These are phyloP conservation scores for Paracorniculantispora psalliotae DNA, from an alignment of 2,329 filamentous ascomycete genomes.

Conservation along the genomic window DNA sequence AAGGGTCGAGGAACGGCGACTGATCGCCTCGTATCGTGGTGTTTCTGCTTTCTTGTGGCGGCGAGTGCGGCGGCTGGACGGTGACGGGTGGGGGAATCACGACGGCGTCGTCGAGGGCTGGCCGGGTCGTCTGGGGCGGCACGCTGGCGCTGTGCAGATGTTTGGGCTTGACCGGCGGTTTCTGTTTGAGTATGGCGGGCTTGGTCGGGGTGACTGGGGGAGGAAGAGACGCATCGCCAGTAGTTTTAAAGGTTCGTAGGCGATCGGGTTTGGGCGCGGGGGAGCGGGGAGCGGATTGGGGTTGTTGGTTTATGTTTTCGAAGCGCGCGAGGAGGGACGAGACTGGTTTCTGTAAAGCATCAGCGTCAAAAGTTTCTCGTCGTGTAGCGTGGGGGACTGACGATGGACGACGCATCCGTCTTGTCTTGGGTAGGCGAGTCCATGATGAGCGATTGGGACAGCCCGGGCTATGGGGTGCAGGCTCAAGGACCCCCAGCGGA, in stretches of 20 bases:
- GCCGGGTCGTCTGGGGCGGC: conserved; percentile 18
- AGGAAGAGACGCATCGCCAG: conserved; percentile 29
- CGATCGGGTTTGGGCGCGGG: conserved; percentile 40
- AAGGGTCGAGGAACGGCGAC: conserved; percentile 43
- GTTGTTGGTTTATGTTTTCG: conserved; percentile 57
- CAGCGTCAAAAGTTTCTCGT: conserved; percentile 20
- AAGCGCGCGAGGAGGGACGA: conserved; percentile 78
- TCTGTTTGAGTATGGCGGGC: conserved; percentile 23
- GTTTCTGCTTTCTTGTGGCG: conserved; percentile 46
- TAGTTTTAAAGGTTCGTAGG: conserved; percentile 36
- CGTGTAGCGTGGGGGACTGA: conserved; percentile 34
- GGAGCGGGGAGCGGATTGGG: conserved; percentile 28
- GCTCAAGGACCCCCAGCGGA: background rate
- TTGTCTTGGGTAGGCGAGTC: conserved; percentile 43
- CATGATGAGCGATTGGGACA: conserved; percentile 4
- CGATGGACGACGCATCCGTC: conserved; percentile 72
- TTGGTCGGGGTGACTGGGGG: conserved; percentile 27
- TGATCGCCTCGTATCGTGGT: conserved; percentile 35
- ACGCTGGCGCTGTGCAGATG: background rate
- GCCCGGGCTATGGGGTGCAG: conserved; percentile 4
- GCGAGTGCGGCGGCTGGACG: conserved; percentile 66
- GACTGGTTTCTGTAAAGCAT: conserved; percentile 61
- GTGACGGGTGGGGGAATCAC: conserved; percentile 58
- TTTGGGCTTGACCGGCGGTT: conserved; percentile 40
- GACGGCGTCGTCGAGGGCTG: conserved; percentile 22